Percentiles rank a stretch among this genome's conserved stretches.
Evolutionary conservation across 805 yeast species (phyloP).

Genomic region (Myxozyma geophila): DNA sequence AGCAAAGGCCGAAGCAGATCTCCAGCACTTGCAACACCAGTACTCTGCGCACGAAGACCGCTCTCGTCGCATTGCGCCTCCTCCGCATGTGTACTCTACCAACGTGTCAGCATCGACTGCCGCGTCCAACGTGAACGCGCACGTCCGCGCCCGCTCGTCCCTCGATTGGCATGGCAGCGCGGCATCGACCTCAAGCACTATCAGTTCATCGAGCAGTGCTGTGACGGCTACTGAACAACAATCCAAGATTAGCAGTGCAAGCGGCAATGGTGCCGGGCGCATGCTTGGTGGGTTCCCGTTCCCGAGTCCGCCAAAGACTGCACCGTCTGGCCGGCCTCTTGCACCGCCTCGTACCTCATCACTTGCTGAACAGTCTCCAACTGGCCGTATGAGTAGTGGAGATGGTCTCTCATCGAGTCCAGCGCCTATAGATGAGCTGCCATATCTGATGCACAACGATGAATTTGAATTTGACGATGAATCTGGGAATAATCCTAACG

Average conservation of each 20-base stretch:
- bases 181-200: conserved; percentile 8
- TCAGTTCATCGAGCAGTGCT: background rate
- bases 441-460: conserved; percentile 17
- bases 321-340: conserved; percentile 33
- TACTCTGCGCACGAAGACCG: conserved; percentile 33
- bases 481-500: conserved; percentile 3
- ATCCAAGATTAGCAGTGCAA: conserved; percentile 5
- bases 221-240: background rate
- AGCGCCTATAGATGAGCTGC: conserved; percentile 3
- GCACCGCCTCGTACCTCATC: conserved; percentile 36
- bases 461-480: conserved; percentile 35
- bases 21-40: conserved; percentile 35
- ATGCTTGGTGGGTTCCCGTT: conserved; percentile 30
- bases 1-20: conserved; percentile 46
- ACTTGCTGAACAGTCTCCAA: conserved; percentile 4
- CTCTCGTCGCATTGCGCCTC: conserved; percentile 5
- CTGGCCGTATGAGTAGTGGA: background rate
- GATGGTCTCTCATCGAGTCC: conserved; percentile 2
- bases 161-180: background rate
- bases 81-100: background rate
- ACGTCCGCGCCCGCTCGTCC: conserved; percentile 15
- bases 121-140: conserved; percentile 5
- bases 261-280: conserved; percentile 13
- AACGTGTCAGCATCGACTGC: conserved; percentile 10
- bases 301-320: conserved; percentile 35